Evolutionary conservation across 805 yeast genomes (phyloP), one percentile per base, ranked within the genome.

Genomic region (Cyberlindnera saturnus): DNA sequence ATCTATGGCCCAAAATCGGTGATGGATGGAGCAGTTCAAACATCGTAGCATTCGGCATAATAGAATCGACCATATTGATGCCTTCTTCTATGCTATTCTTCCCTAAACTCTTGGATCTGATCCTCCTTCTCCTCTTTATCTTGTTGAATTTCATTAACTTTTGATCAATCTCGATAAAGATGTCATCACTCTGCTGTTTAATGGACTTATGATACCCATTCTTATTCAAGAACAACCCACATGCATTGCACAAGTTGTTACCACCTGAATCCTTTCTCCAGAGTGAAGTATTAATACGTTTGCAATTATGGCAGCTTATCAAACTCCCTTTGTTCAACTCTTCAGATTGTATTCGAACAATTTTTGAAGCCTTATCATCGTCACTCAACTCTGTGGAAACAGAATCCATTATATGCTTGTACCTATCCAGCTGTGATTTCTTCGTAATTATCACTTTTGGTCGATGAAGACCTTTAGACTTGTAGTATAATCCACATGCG

Each of bases 191-290:
- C 5, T 41, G 40, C 15, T 37, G 36, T 31, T 44, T 49, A 8
- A 45, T 40, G 1, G 44, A 36, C 13, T 55, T 42, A 35, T 54
- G 59, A 3, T 31, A 15, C 3, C 56, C 57, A 16, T 52, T 56
- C 45, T 52, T 54, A 45, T 89, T 90, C 55, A 83, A 74, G 56
- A 89, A 90, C 47, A 91, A 69, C 1, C 97, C 98, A 69, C 98
- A 90, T 0, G 98, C 98, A 62, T 90, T 90, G 65, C 98, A 91
- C 48, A 90, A 68, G 1, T 95, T 90, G 55, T 84, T 81, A 1
- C 97, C 97, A 43, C 82, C 81, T 0, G 91, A 84, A 56, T 88
- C 88, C 43, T 96, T 73, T 48, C 98, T 71, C 98, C 98, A 90
- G 15, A 90, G 63, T 0, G 98, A 97, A 0, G 98, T 90, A 29